Evolutionary conservation across 495 filamentous ascomycete species (phyloP), one percentile per base, ranked within the genome.

Genomic region (Durotheca rogersii): DNA sequence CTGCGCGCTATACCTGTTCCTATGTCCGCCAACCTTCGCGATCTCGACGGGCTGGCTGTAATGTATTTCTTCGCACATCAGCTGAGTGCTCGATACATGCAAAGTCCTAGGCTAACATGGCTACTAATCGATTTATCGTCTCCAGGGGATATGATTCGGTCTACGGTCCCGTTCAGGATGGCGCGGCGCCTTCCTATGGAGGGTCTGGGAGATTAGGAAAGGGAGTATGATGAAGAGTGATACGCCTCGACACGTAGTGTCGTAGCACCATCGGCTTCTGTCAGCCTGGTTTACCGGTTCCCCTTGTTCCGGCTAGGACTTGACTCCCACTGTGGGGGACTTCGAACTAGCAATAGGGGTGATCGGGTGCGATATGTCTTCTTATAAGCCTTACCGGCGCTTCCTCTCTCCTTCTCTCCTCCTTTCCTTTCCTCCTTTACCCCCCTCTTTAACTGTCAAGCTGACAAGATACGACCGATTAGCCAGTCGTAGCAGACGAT

Each of bases 401-500:
- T 35, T 47, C 18, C 41, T n/a, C n/a, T n/a, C n/a, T n/a, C 16
- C 39, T 51, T 31, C 30, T 32, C 57, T 39, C 41, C 12, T 48
- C n/a, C 25, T 33, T 20, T 29, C 32, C 41, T 57, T 49, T 45
- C 41, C 7, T 34, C 35, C 25, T 23, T 43, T 45, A 31, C 47
- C 41, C 21, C 31, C 51, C 56, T 52, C 47, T 56, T 48, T 36
- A 58, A 41, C 45, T 25, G 54, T 61, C 54, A 58, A 69, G 51
- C 66, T 56, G 67, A 65, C 59, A 64, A 65, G 25, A 69, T 58
- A 60, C 67, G 68, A 61, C 68, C 53, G 65, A 59, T 44, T 57
- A 51, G 67, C 56, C 51, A 62, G 66, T 66, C 63, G 67, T 67
- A 54, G 69, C 67, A 69, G 54, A 66, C 68, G 35, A 62, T 60